Base-by-base conservation (phyloP, 495 filamentous ascomycete genomes). In the Talaromyces liani region DNA sequence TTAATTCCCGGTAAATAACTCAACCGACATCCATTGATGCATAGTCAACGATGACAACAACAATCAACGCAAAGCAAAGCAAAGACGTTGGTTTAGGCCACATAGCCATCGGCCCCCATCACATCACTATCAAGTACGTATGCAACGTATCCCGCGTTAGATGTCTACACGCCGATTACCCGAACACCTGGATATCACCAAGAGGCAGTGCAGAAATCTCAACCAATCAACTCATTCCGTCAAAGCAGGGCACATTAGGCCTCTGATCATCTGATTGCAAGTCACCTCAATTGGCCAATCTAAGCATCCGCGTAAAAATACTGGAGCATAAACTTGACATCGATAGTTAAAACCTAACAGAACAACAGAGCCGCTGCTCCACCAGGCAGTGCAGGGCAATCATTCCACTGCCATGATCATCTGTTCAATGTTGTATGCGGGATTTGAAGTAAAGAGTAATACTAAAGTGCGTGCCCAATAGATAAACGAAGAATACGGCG, bases 321-420 rank as follows among this genome's bases (percentile, higher is more conserved):
- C 27, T 56, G 20, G n/a, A 29, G 7, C 20, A 56, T 22, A 27
- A 27, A 56, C 53, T 56, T 56, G 53, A 24, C 53, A 29, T 56
- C 53, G n/a, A 29, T n/a, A n/a, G n/a, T n/a, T n/a, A n/a, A n/a
- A n/a, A n/a, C n/a, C n/a, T n/a, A n/a, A 41, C 3, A 41, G 39
- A 45, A n/a, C 39, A 45, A n/a, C 45, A 56, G 53, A 56, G 53
- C 53, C 53, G 53, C 53, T 25, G 53, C 22, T 29, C 53, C 53
- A 56, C 53, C 20, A 56, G 53, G 53, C 53, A 27, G 53, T 56
- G 53, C 53, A 56, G 22, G 22, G 49, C 49, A 18, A 49, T n/a
- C n/a, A 41, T 41, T 10, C 22, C 22, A 24, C 22, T 24, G 22
- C 33, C 33, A 34, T 10, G 33, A 34, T 34, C 33, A 34, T 7